Percentiles rank a stretch among this genome's conserved stretches.
These are phyloP conservation scores for Termitomyces sp. DNA, from an alignment of 768 basidiomycete genomes.

Conservation along the genomic window DNA sequence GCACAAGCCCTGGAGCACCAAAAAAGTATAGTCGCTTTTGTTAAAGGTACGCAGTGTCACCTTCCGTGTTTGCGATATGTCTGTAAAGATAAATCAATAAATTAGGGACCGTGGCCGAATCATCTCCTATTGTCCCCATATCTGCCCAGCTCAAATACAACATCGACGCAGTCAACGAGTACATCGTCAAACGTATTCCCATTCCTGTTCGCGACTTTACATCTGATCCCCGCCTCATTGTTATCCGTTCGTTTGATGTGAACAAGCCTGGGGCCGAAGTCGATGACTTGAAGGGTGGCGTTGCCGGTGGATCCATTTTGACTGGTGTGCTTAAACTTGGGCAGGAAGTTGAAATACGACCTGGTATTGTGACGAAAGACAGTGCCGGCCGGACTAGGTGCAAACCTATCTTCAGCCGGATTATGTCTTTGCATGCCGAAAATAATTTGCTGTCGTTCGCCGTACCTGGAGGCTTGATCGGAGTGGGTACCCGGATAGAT, in stretches of 20 bases:
- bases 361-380: conserved; percentile 96
- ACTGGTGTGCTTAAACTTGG: conserved; percentile 89
- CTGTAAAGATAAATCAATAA: not conserved
- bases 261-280: conserved; percentile 99
- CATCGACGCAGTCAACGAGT: conserved; percentile 98
- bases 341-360: conserved; percentile 94
- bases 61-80: not conserved
- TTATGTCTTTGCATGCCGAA: conserved; percentile 93
- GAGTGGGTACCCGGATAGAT: conserved; percentile 96
- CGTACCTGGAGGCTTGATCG: conserved; percentile 96
- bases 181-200: conserved; percentile 95
- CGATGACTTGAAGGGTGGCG: conserved; percentile 96
- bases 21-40: conserved; percentile 93
- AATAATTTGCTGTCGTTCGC: conserved; percentile 93
- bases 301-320: conserved; percentile 95
- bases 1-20: conserved; percentile 92
- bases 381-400: conserved; percentile 85
- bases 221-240: conserved; percentile 89
- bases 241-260: conserved; percentile 99
- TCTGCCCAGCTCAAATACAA: conserved; percentile 99
- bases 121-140: conserved; percentile 97
- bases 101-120: conserved; percentile 94
- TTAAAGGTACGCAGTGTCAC: conserved; percentile 64
- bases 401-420: conserved; percentile 88
- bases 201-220: conserved; percentile 93